Percentiles rank a stretch among this genome's conserved stretches.
Evolutionary conservation across 768 basidiomycete species (phyloP).

Genomic region (Leccinum pellstonianum): DNA sequence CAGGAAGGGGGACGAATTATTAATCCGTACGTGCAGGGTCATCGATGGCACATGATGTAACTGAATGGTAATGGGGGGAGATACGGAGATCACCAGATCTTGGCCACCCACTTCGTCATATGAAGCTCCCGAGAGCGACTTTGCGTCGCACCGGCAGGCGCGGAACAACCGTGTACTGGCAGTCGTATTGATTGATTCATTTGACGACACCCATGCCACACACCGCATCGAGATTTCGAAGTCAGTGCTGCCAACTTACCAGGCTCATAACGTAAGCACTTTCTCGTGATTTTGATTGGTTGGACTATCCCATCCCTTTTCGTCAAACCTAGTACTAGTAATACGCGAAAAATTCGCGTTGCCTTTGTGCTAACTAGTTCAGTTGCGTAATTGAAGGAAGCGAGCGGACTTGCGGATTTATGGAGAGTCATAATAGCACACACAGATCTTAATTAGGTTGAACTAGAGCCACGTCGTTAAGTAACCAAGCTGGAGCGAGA

Average conservation of each 20-base stretch:
- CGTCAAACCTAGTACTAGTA: neutral
- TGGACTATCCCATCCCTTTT: neutral
- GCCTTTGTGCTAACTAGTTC: neutral
- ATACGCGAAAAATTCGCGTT: neutral
- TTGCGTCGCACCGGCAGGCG: constrained; percentile 23
- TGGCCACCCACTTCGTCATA: constrained; percentile 7
- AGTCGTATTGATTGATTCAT: constrained; percentile 25
- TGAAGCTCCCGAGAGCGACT: constrained; percentile 7
- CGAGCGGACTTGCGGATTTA: constrained; percentile 8
- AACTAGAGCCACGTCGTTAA: constrained; percentile 15
- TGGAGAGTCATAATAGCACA: constrained; percentile 11
- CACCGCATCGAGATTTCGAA: constrained; percentile 21
- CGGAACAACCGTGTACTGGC: constrained; percentile 24
- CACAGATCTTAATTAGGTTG: constrained; percentile 13
- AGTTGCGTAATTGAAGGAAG: constrained; percentile 15
- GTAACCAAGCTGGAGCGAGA: constrained; percentile 16
- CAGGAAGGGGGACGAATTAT: constrained; percentile 15
- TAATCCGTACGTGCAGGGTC: constrained; percentile 22
- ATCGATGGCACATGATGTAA: constrained; percentile 23
- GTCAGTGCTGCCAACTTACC: constrained; percentile 11
- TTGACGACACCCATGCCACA: constrained; percentile 2
- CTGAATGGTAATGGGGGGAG: constrained; percentile 12
- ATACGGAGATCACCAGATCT: constrained; percentile 19
- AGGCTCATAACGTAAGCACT: neutral
- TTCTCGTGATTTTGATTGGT: neutral